Percentiles rank a stretch among this genome's conserved stretches.
Evolutionary conservation across 495 filamentous ascomycete species (phyloP).

Genomic region (Evansstolkia leycettana): DNA sequence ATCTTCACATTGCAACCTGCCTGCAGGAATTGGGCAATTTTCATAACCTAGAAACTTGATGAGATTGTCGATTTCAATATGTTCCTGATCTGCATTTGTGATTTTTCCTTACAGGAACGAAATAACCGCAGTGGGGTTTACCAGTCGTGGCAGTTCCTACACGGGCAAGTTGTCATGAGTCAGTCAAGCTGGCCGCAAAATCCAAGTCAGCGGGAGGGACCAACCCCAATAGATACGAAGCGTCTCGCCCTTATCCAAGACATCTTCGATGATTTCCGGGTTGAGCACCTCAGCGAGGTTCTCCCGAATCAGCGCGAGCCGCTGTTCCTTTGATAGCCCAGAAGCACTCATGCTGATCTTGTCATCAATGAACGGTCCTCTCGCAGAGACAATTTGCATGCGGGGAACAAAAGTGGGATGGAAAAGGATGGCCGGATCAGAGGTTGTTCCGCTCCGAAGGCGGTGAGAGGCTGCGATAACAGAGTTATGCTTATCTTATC

Average conservation of each 20-base stretch:
- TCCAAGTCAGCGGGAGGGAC: no score
- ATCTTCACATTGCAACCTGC: slow-evolving; percentile 75
- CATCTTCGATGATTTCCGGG: slow-evolving; percentile 68
- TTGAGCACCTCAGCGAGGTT: slow-evolving; percentile 81
- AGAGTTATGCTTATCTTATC: no score
- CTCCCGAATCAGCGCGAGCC: slow-evolving; percentile 61
- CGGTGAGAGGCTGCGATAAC: no score
- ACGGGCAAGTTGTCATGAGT: slow-evolving; percentile 5
- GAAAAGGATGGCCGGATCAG: no score
- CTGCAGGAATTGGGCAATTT: slow-evolving; percentile 76
- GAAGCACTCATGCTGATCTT: no score
- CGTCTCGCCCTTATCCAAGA: slow-evolving; percentile 57
- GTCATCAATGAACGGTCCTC: no score
- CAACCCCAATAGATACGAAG: slow-evolving; percentile 77
- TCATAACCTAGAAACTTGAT: no score
- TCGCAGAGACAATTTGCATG: no score
- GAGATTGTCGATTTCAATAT: slow-evolving; percentile 14
- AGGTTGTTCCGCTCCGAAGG: no score
- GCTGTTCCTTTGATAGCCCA: no score
- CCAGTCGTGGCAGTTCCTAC: slow-evolving; percentile 71
- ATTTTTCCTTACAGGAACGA: slow-evolving; percentile 61
- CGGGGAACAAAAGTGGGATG: no score
- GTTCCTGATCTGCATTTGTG: slow-evolving; percentile 40
- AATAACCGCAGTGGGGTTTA: slow-evolving; percentile 72
- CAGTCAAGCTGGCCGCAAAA: background rate